Base-by-base conservation (phyloP, 352 stramenopile genomes). In the Globisporangium orthogonon region DNA sequence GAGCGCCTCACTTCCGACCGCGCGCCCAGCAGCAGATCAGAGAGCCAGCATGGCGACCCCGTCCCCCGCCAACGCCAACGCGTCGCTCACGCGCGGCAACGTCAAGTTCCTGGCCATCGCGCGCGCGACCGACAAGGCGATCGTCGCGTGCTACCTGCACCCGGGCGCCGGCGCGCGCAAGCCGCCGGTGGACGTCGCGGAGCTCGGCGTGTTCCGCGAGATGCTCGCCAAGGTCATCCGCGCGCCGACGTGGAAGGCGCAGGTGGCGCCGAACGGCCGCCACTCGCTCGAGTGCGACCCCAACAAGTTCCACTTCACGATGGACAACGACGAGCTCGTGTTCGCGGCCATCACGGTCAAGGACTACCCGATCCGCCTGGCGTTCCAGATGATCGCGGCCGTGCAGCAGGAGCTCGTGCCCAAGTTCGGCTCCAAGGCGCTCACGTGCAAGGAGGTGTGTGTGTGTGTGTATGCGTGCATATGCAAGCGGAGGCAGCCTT, bases 271-370 rank as follows among this genome's bases (percentile, higher is more conserved):
- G n/a, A 92, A 94, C 61, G 78, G 77, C 46, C 78, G 83, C 60
- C 82, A 94, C 67, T 92, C 84, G 58, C 78, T 94, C 53, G 82
- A 94, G 52, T 92, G 84, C 61, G 80, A 92, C 56, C 80, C 78
- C 13, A 92, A 92, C 69, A 94, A 94, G 69, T 92, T 92, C 63
- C 82, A 94, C 63, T 92, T 92, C 61, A 92, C 78, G 14, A 91
- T 94, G 83, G 80, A 91, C 77, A 91, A 91, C 62, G 80, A 92
- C 59, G 80, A 94, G 64, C 76, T 92, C 41, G 82, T 92, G 62
- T 91, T 92, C 50, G 77, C 76, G 13, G 78, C 74, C 47, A 90
- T 92, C 63, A 91, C 80, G 5, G 66, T 74, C 60, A 87, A 89
- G 56, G 79, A 91, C 54, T 93, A 93, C 54, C 83, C 83, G 46